These are phyloP conservation scores for Pythium pyrilobum DNA, from an alignment of 352 stramenopile species.

Conservation along the genomic window DNA sequence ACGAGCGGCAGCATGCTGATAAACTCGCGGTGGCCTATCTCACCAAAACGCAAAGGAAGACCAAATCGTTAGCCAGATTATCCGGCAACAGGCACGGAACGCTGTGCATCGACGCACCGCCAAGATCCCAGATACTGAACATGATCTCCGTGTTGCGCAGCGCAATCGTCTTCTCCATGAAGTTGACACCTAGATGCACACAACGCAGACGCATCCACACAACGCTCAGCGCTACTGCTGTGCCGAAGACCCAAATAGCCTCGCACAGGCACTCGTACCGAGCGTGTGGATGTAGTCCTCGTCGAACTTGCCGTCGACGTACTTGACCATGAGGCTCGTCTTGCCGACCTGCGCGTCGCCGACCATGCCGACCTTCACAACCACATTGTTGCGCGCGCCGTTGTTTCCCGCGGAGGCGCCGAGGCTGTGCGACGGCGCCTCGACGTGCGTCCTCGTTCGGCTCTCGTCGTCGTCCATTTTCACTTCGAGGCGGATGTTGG, in stretches of 20 bases:
- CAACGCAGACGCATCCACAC: constrained; percentile 5
- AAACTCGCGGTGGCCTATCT: constrained; percentile 86
- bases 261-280: constrained; percentile 28
- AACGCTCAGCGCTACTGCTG: too few species aligned
- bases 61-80: background rate
- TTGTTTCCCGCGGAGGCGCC: constrained; percentile 25
- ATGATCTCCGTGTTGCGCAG: constrained; percentile 93
- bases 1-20: constrained; percentile 94
- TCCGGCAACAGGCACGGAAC: too few species aligned
- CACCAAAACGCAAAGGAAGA: background rate
- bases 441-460: constrained; percentile 10
- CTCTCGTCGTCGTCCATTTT: constrained; percentile 17
- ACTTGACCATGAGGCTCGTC: constrained; percentile 96
- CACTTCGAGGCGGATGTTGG: background rate
- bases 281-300: constrained; percentile 96
- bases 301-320: constrained; percentile 95
- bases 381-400: constrained; percentile 78
- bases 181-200: constrained; percentile 81
- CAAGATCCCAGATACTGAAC: constrained; percentile 95
- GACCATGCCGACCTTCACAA: constrained; percentile 93
- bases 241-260: background rate
- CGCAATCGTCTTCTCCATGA: constrained; percentile 95
- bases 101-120: constrained; percentile 32
- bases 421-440: constrained; percentile 14
- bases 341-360: constrained; percentile 93